Base-by-base conservation (phyloP, 257 asterid species). In the Ajuga chamaepitys region DNA sequence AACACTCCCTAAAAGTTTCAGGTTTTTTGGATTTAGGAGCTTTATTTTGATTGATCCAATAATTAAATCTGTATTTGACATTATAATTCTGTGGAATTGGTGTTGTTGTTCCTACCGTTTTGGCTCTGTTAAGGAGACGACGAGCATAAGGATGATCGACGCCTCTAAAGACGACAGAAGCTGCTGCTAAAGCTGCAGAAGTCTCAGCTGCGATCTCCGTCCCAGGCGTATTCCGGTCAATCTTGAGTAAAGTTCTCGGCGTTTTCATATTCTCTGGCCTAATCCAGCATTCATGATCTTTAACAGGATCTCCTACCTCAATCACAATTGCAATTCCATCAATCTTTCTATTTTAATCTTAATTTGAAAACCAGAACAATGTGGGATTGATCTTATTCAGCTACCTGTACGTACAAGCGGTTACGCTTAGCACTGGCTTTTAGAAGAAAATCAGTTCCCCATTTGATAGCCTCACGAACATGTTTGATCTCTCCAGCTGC, bases 131-230 rank as follows among this genome's bases (percentile, higher is more conserved):
- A 5, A 77, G 53, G 26, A 88, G 92, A 32, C 37, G 44, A 9
- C 73, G 77, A 52, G 88, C 45, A 70, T 87, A 84, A 67, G 68
- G 35, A 37, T 16, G 70, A 75, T 88, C 88, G 1, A 9, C 32
- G 9, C 28, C 20, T 40, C 75, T 74, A 17, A 88, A 82, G 21
- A 80, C 88, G 10, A 88, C 17, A n/a, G 88, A 74, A 60, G 97
- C 64, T 20, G 97, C 85, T 0, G 97, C 91, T 73, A 90, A 13
- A 18, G 97, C 95, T 2, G 97, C 95, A 5, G 83, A 13, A 18
- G 95, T 88, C 71, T 90, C 97, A 0, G 86, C 97, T 14, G 86
- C 95, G 46, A 90, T 80, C 79, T 90, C 97, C 0, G 95, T 87
- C 25, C 95, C 97, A 2, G 96, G 97, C 17, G 62, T 58, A 22